Conservation (phyloP, 2,329 filamentous ascomycete species). For the Rhexocercosporidium sp. region DNA sequence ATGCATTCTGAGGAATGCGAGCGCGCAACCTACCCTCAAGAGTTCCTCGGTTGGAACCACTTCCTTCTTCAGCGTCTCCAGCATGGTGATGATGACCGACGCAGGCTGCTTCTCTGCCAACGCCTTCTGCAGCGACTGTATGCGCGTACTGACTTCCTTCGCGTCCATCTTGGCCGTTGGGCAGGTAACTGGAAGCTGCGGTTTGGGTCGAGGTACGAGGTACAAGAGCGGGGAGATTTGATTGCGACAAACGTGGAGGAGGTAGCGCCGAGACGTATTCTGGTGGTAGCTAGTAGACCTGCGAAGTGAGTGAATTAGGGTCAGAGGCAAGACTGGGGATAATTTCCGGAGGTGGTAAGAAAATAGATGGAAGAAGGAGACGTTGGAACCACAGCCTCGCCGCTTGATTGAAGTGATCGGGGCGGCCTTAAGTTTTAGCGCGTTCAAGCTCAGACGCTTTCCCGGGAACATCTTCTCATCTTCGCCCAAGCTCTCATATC, state of each 20-base stretch:
- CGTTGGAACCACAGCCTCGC: slow-evolving; percentile 12
- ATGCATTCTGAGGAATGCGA: slow-evolving; percentile 32
- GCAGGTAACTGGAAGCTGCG: neutral
- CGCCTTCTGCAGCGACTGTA: slow-evolving; percentile 75
- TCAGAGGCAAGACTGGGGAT: slow-evolving; percentile 1
- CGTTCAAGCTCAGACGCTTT: slow-evolving; percentile 2
- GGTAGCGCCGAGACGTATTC: neutral
- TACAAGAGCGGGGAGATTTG: neutral
- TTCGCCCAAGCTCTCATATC: neutral
- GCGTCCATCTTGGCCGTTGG: slow-evolving; percentile 35
- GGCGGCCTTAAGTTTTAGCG: slow-evolving; percentile 14
- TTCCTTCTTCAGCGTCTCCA: slow-evolving; percentile 80
- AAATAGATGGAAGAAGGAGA: slow-evolving; percentile 10
- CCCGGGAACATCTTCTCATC: slow-evolving; percentile 1
- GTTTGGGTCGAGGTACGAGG: neutral
- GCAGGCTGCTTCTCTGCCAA: slow-evolving; percentile 75
- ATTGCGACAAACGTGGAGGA: neutral
- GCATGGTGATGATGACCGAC: slow-evolving; percentile 71
- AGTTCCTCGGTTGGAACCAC: slow-evolving; percentile 87
- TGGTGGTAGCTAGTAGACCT: neutral
- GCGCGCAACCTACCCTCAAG: slow-evolving; percentile 66
- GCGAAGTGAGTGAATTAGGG: slow-evolving; percentile 18
- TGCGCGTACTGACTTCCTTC: slow-evolving; percentile 38
- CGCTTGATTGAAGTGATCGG: neutral
- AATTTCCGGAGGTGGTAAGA: neutral